Evolutionary conservation across 805 yeast species (phyloP).

Genomic region (Wickerhamiella siamensis): DNA sequence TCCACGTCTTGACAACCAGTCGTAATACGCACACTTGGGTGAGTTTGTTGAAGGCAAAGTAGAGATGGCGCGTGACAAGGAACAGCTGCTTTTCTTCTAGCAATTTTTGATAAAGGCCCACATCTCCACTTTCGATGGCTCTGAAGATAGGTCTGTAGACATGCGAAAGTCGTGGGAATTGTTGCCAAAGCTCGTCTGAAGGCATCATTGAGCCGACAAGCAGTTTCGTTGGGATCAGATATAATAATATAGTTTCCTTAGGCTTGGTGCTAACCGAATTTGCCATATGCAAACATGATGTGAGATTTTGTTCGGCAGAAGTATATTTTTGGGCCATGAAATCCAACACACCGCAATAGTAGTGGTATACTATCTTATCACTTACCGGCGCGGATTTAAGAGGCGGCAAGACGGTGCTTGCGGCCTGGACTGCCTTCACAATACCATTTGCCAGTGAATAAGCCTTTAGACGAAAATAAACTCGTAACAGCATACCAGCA

Average conservation of each 20-base stretch:
- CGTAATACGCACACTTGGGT: conserved; percentile 7
- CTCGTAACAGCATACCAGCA: conserved; percentile 9
- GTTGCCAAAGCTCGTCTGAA: conserved; percentile 7
- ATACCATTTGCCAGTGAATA: conserved; percentile 16
- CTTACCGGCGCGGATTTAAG: conserved; percentile 5
- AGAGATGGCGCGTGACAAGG: conserved; percentile 11
- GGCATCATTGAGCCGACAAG: conserved; percentile 8
- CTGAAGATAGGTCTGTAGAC: conserved; percentile 9
- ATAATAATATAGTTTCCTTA: conserved; percentile 11
- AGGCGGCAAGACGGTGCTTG: conserved; percentile 9
- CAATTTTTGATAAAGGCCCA: background rate
- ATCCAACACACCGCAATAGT: conserved; percentile 13
- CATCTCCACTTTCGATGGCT: conserved; percentile 10
- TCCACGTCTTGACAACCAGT: conserved; percentile 12
- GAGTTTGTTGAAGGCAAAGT: conserved; percentile 11
- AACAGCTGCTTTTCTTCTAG: conserved; percentile 3
- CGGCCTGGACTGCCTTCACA: conserved; percentile 10
- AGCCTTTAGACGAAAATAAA: conserved; percentile 15
- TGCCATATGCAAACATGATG: conserved; percentile 3
- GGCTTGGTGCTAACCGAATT: background rate
- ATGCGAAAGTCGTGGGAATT: conserved; percentile 8
- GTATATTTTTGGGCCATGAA: conserved; percentile 11
- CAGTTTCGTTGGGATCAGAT: conserved; percentile 12
- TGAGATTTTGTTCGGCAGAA: conserved; percentile 7
- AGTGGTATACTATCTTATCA: conserved; percentile 11